These are phyloP conservation scores for Truncatella angustata DNA, from an alignment of 2,329 filamentous ascomycete species.

Conservation along the genomic window DNA sequence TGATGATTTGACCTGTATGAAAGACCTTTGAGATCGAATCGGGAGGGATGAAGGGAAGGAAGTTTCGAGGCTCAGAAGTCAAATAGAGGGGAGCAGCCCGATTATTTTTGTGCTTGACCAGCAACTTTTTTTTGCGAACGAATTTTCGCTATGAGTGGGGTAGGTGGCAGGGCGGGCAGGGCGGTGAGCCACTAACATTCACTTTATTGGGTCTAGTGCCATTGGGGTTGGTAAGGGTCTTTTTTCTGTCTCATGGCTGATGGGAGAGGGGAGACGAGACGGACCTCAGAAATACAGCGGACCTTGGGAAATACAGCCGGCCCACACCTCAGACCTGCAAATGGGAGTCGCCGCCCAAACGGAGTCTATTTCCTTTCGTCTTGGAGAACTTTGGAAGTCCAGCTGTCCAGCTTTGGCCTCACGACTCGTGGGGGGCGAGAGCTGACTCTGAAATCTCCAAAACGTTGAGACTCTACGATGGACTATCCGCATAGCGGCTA, in stretches of 20 bases:
- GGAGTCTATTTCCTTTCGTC: background rate
- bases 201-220: conserved; percentile 4
- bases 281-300: too few species aligned
- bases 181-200: conserved; percentile 6
- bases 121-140: conserved; percentile 8
- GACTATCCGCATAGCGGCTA: background rate
- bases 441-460: background rate
- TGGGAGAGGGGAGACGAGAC: too few species aligned
- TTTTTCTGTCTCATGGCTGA: background rate
- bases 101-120: conserved; percentile 10
- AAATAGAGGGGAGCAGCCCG: conserved; percentile 5
- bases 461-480: background rate
- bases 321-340: background rate
- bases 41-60: conserved; percentile 16
- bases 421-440: conserved; percentile 3
- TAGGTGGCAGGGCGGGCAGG: conserved; percentile 4
- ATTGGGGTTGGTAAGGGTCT: conserved; percentile 4
- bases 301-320: background rate
- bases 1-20: conserved; percentile 29
- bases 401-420: background rate
- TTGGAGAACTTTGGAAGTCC: background rate
- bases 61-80: conserved; percentile 8
- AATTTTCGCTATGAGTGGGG: conserved; percentile 10
- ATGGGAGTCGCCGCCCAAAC: background rate
- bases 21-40: conserved; percentile 16